Evolutionary conservation across 148 eudicot genomes (phyloP).

Genomic region (Spergularia marina): DNA sequence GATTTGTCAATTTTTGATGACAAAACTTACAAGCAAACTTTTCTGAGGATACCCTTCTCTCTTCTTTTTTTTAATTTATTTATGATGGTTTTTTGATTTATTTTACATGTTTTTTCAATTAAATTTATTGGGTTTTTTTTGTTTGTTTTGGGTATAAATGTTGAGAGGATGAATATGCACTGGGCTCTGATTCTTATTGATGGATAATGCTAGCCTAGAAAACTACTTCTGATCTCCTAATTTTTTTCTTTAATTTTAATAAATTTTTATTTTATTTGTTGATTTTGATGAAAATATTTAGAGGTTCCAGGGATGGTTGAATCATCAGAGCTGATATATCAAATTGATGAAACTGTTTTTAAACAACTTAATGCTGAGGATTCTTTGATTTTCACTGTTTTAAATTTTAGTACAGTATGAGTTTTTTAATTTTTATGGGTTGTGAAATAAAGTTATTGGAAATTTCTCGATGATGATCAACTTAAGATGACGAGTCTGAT

Average conservation of each 20-base stretch:
- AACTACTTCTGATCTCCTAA: conserved; percentile 29
- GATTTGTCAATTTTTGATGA: conserved; percentile 34
- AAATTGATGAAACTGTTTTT: too few relatives aligned
- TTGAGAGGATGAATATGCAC: conserved; percentile 38
- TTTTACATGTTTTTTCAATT: background rate
- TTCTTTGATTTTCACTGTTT: background rate
- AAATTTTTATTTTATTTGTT: too few relatives aligned
- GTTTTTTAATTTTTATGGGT: background rate
- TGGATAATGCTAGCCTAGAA: conserved; percentile 43
- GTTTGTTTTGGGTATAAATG: too few relatives aligned
- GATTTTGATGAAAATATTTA: too few relatives aligned
- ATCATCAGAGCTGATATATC: conserved; percentile 27
- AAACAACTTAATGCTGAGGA: background rate
- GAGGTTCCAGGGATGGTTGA: conserved; percentile 23
- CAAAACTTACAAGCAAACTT: conserved; percentile 33
- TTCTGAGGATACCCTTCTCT: conserved; percentile 27
- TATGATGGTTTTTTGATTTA: background rate
- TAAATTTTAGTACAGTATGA: background rate
- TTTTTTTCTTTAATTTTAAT: background rate
- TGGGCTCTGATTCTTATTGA: conserved; percentile 41
- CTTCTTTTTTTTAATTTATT: too few relatives aligned
- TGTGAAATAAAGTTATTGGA: too few relatives aligned
- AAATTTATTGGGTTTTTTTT: background rate
- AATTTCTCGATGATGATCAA: conserved; percentile 31
- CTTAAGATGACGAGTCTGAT: conserved; percentile 35